Conservation (phyloP, 148 eudicot species). For the Simmondsia chinensis region DNA sequence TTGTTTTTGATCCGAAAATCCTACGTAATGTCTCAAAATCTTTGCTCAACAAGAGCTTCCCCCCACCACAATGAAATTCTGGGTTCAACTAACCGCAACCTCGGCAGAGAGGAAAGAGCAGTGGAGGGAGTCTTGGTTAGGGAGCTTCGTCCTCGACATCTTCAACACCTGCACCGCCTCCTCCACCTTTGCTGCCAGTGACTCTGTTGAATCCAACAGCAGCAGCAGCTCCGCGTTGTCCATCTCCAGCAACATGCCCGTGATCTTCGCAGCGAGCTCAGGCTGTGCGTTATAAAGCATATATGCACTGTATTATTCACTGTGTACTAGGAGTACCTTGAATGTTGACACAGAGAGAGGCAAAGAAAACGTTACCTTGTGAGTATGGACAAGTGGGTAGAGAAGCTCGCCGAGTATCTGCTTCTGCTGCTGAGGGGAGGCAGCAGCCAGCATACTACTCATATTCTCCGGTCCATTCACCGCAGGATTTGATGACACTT, state of each 20-base stretch:
- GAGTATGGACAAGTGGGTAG: conserved; percentile 50
- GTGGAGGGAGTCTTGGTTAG: conserved; percentile 34
- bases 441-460: conserved; percentile 60
- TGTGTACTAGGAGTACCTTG: too few relatives aligned
- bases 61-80: too few relatives aligned
- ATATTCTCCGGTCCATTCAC: conserved; percentile 35
- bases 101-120: conserved; percentile 30
- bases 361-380: conserved; percentile 27
- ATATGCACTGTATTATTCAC: neutral
- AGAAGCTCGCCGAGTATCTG: conserved; percentile 58
- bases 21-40: too few relatives aligned
- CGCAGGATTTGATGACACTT: conserved; percentile 4
- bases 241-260: conserved; percentile 92
- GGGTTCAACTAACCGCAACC: conserved; percentile 47
- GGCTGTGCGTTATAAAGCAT: conserved; percentile 26
- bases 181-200: conserved; percentile 48
- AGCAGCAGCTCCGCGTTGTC: conserved; percentile 59
- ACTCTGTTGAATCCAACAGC: conserved; percentile 55
- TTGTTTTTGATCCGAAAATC: too few relatives aligned
- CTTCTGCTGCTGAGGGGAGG: conserved; percentile 51
- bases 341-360: too few relatives aligned
- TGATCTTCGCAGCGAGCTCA: conserved; percentile 62
- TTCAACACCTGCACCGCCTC: conserved; percentile 63
- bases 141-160: conserved; percentile 28
- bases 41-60: too few relatives aligned